Evolutionary conservation across 1,284 basidiomycete genomes (phyloP).

Genomic region (Testicularia cyperi): DNA sequence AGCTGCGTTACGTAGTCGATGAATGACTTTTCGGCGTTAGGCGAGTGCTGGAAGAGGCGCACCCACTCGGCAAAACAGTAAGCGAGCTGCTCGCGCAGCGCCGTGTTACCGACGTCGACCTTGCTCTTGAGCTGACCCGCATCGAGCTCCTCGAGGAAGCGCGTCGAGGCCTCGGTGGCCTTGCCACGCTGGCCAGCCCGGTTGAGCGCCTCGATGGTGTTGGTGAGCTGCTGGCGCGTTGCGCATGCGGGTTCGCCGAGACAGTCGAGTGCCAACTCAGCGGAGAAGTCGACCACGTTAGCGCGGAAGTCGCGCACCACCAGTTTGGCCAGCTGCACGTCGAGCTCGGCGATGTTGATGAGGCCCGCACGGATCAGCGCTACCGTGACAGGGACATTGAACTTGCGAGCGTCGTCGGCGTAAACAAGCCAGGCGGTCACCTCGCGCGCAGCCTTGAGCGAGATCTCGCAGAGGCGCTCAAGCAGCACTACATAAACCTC

Average conservation of each 20-base stretch:
- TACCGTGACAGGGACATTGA: conserved; percentile 90
- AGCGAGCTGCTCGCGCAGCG: conserved; percentile 65
- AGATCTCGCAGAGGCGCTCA: conserved; percentile 83
- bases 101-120: conserved; percentile 49
- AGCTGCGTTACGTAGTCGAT: conserved; percentile 95
- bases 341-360: conserved; percentile 76
- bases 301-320: conserved; percentile 74
- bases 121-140: conserved; percentile 60
- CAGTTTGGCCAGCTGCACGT: conserved; percentile 87
- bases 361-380: conserved; percentile 82
- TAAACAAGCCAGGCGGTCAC: conserved; percentile 95
- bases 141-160: conserved; percentile 67
- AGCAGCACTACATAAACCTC: conserved; percentile 77
- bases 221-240: conserved; percentile 76
- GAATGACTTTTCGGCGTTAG: conserved; percentile 88
- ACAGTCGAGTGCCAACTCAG: conserved; percentile 82
- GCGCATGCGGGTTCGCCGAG: conserved; percentile 73
- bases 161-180: conserved; percentile 74
- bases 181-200: conserved; percentile 69
- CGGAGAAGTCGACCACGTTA: conserved; percentile 77
- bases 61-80: conserved; percentile 81
- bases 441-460: conserved; percentile 91
- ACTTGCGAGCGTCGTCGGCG: conserved; percentile 90
- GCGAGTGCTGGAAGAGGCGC: conserved; percentile 85
- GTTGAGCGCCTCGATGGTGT: conserved; percentile 78